Evolutionary conservation across 805 yeast species (phyloP).

Genomic region (Pichia scutulata): DNA sequence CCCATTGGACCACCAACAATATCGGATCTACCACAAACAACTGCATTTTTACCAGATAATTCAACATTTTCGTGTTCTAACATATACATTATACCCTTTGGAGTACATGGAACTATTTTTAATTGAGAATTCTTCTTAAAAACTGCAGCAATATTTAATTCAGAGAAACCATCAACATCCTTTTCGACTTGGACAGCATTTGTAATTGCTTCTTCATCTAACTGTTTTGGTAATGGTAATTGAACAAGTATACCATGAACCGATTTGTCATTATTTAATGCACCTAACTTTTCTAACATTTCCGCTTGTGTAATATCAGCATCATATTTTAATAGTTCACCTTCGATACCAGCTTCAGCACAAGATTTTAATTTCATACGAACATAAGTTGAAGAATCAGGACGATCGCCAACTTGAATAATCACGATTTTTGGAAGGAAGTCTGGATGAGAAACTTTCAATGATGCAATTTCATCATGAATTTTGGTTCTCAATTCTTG

Average conservation of each 20-base stretch:
- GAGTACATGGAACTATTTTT: slow-evolving; percentile 86
- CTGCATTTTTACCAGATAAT: slow-evolving; percentile 75
- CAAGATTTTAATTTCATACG: slow-evolving; percentile 90
- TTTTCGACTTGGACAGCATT: slow-evolving; percentile 72
- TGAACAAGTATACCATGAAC: slow-evolving; percentile 88
- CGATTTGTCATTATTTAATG: slow-evolving; percentile 61
- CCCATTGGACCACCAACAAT: slow-evolving; percentile 95
- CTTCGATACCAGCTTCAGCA: slow-evolving; percentile 66
- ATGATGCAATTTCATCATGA: slow-evolving; percentile 39
- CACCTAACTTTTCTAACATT: slow-evolving; percentile 49
- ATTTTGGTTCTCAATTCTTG: slow-evolving; percentile 42
- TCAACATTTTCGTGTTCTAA: slow-evolving; percentile 60
- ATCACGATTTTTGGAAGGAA: slow-evolving; percentile 76
- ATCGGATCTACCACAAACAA: slow-evolving; percentile 91
- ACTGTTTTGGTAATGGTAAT: slow-evolving; percentile 76
- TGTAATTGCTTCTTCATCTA: slow-evolving; percentile 75
- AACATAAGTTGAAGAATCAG: slow-evolving; percentile 88
- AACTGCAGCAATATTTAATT: slow-evolving; percentile 82
- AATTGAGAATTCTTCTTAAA: slow-evolving; percentile 83
- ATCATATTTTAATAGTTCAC: slow-evolving; percentile 57
- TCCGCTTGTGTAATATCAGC: slow-evolving; percentile 54
- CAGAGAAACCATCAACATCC: slow-evolving; percentile 94
- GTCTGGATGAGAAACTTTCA: slow-evolving; percentile 35
- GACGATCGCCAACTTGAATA: slow-evolving; percentile 83
- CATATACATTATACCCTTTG: slow-evolving; percentile 82